Evolutionary conservation across 2,329 filamentous ascomycete species (phyloP), one percentile per base, ranked within the genome.

Genomic region (Pestalotiopsis sp.): DNA sequence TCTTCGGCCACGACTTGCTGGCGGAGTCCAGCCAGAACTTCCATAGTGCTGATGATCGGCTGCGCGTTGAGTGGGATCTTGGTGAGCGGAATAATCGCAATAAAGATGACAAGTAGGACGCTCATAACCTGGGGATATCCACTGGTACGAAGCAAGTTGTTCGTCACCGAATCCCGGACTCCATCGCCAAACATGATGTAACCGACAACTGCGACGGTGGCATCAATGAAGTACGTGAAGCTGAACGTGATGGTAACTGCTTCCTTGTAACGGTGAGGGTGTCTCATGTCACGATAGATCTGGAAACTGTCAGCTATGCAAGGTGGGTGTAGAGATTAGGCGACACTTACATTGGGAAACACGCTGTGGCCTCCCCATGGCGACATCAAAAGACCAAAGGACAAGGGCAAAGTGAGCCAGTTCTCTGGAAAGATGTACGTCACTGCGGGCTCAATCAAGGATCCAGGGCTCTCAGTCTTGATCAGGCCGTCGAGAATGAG

Each of bases 151-250:
- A 98, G 88, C 70, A 99, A 91, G 81, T 97, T 98, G 76, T 92
- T 92, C 0, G 96, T 98, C 78, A 98, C 91, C 79, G 97, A 94
- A 72, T 97, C 95, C 68, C 87, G 88, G 67, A 97, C 93, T n/a
- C 84, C 87, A 73, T 97, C 93, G 70, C 95, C 95, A 79, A 98
- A 99, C 95, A 99, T 98, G 72, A 98, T 86, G 69, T 96, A 88
- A 52, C 96, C 95, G 12, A 93, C 89, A 59, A 96, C 87, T 31
- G 94, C 95, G 77, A 97, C 94, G 61, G 90, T 87, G 31, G 91
- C 86, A 78, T 98, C 95, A 13, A 98, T 87, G 23, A 93, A 77
- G 78, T 94, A 95, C 89, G 94, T 97, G 79, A 97, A 97, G 25
- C 89, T 86, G 80, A 97, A 98, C 1, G 95, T 97, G 69, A 92